Percentiles rank a stretch among this genome's conserved stretches.
Evolutionary conservation across 176 grass and related monocot species (phyloP).

Genomic region (Raddia distichophylla): DNA sequence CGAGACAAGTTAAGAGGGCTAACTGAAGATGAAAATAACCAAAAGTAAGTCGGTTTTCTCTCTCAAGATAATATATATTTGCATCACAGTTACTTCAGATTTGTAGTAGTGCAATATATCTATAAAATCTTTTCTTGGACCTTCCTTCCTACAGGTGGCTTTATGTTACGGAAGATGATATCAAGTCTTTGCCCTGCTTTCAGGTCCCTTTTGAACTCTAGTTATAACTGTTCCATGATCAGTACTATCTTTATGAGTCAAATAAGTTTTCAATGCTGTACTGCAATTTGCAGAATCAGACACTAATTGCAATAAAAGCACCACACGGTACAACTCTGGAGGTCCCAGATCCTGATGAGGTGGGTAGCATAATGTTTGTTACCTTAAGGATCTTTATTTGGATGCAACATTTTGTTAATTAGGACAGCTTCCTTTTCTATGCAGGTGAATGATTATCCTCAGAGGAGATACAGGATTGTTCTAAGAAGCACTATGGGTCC

Average conservation of each 20-base stretch:
- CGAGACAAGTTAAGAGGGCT: conserved; percentile 68
- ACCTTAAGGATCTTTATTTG: background rate
- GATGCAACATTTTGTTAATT: conserved; percentile 23
- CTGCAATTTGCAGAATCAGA: conserved; percentile 69
- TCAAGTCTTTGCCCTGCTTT: conserved; percentile 84
- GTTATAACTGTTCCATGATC: conserved; percentile 17
- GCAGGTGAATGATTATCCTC: conserved; percentile 73
- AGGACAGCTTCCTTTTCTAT: background rate
- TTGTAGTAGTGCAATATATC: background rate
- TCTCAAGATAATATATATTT: conserved; percentile 10
- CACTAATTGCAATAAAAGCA: conserved; percentile 88
- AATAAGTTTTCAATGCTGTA: conserved; percentile 1
- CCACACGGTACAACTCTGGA: conserved; percentile 95
- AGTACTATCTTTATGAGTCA: background rate
- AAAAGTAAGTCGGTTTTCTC: conserved; percentile 47
- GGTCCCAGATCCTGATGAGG: conserved; percentile 92
- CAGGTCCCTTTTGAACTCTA: conserved; percentile 57
- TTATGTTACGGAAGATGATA: conserved; percentile 84
- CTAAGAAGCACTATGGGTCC: conserved; percentile 89
- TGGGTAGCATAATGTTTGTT: conserved; percentile 34
- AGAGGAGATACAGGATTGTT: conserved; percentile 93
- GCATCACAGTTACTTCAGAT: background rate
- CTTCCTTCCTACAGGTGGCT: conserved; percentile 63
- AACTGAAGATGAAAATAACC: conserved; percentile 82
- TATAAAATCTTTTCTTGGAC: conserved; percentile 24